Evolutionary conservation across 306 rosid genomes (phyloP).

Genomic region (Quercus rubra): DNA sequence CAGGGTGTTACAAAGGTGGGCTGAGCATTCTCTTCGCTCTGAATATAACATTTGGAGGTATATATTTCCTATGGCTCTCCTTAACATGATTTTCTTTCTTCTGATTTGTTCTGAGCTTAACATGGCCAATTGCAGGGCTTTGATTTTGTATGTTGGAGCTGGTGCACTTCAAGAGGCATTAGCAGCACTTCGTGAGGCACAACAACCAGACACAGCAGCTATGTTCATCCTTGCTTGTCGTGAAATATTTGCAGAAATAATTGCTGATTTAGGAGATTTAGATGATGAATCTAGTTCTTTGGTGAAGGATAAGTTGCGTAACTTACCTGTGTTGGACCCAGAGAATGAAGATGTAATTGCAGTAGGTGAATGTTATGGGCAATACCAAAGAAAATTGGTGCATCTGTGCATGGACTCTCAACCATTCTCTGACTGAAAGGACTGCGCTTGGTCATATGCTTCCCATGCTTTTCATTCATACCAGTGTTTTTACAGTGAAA

Average conservation of each 20-base stretch:
- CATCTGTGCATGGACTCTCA: conserved; percentile 94
- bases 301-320: conserved; percentile 35
- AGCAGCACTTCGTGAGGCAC: conserved; percentile 91
- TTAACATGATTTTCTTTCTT: conserved; percentile 7
- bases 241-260: conserved; percentile 64
- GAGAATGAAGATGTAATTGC: conserved; percentile 77
- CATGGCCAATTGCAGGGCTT: conserved; percentile 62
- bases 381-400: conserved; percentile 84
- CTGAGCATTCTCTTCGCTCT: conserved; percentile 55
- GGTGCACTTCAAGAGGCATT: conserved; percentile 94
- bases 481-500: not conserved
- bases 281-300: conserved; percentile 58
- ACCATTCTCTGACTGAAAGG: conserved; percentile 60
- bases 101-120: conserved; percentile 22
- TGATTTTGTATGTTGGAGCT: conserved; percentile 87
- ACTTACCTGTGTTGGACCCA: conserved; percentile 70
- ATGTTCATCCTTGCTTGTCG: conserved; percentile 96
- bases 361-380: conserved; percentile 72
- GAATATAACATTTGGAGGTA: conserved; percentile 98
- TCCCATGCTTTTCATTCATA: conserved; percentile 8
- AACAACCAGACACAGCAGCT: conserved; percentile 88
- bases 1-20: conserved; percentile 98
- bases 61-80: conserved; percentile 10
- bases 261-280: conserved; percentile 41
- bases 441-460: not conserved